Base-by-base conservation (phyloP, 2,329 filamentous ascomycete species). In the Teratosphaeria gauchensis region DNA sequence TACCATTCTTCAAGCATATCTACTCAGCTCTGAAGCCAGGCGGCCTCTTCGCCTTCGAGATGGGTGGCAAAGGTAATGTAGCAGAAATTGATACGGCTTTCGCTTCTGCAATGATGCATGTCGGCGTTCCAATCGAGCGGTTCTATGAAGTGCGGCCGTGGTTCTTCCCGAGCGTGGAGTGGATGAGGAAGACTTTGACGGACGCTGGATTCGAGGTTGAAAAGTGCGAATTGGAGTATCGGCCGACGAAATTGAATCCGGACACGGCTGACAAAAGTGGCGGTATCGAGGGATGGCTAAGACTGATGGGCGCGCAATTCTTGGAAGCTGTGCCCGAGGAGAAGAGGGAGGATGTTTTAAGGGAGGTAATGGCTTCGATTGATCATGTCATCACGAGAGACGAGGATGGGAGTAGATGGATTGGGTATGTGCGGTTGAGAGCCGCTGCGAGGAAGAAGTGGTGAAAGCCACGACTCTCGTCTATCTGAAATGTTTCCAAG, bases 51-150 rank as follows among this genome's bases (percentile, higher is more conserved):
- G 79, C 81, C 9, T 88, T 89, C 65, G 87, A 90, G 71, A 86
- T 86, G 83, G 86, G 87, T 56, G 86, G 86, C 0, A 78, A 84
- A 55, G 87, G 87, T 21, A 89, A 89, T 70, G 78, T 87, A 0
- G 74, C 77, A 1, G 86, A 89, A 71, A 80, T 87, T 64, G 78
- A 82, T 31, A 76, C 81, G 0, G 82, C 83, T 1, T 73, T 88
- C 7, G 72, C 85, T 3, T 74, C 77, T 16, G 80, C 80, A 1
- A 74, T 87, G 1, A 71, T 74, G 1, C 69, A 77, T 16, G 76
- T 79, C 1, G 79, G 82, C 0, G 68, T 84, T 0, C 75, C 81
- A 0, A 63, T 85, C 1, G 66, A 74, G n/a, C 71, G 73, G 9
- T 81, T 82, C 0, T 61, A 75, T 21, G 77, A 76, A 14, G 76